phyloP scores from a whole-genome alignment of 352 stramenopile genomes.

The Phytophthora macrochlamydospora region DNA sequence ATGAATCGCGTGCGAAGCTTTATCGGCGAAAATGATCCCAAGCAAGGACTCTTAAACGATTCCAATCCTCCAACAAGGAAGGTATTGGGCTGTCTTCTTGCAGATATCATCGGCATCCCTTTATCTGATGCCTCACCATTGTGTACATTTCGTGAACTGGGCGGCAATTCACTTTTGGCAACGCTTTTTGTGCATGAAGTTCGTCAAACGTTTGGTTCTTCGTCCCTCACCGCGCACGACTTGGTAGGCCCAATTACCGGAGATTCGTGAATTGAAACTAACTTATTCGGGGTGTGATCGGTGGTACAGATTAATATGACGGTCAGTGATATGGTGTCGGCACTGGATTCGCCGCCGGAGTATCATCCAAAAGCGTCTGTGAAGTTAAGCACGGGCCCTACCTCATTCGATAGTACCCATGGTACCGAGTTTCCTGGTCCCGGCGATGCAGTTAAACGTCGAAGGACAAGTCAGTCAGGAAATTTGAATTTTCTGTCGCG shows the following conservation, averaged over 20 bases:
- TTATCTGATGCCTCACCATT: neutral
- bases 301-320: slow-evolving; percentile 30
- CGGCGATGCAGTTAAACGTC: slow-evolving; percentile 15
- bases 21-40: neutral
- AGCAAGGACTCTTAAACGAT: neutral
- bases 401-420: neutral
- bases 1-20: neutral
- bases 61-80: slow-evolving; percentile 1
- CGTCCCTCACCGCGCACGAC: slow-evolving; percentile 17
- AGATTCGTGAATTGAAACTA: neutral
- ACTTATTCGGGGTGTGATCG: neutral
- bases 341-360: neutral
- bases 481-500: slow-evolving; percentile 25
- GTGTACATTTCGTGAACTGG: slow-evolving; percentile 46
- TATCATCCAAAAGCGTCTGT: slow-evolving; percentile 1
- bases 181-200: slow-evolving; percentile 55
- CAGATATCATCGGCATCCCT: slow-evolving; percentile 15
- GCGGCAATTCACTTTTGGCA: slow-evolving; percentile 60
- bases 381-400: neutral
- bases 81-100: slow-evolving; percentile 13
- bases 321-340: slow-evolving; percentile 17
- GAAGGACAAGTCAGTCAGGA: slow-evolving; percentile 8
- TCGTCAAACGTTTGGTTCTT: slow-evolving; percentile 17
- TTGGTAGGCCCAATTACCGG: slow-evolving; percentile 26
- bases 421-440: neutral